These are phyloP conservation scores for Suillus spraguei DNA, from an alignment of 768 basidiomycete genomes.

Conservation along the genomic window DNA sequence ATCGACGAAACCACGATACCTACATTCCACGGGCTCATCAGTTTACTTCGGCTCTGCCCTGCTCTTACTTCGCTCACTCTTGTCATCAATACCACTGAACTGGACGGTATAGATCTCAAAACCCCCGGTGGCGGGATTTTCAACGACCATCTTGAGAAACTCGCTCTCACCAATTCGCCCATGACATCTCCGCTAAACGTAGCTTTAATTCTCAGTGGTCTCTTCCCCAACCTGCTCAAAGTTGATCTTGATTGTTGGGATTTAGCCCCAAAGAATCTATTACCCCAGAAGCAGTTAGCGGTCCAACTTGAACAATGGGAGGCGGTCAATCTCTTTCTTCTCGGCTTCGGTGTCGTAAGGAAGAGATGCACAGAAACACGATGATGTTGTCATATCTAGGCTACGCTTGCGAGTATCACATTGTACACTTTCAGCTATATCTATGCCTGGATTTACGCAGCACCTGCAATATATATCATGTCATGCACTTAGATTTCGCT, in stretches of 20 bases:
- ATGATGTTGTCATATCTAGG: background rate
- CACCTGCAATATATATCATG: background rate
- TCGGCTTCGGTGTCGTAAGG: background rate
- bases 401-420: background rate
- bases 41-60: constrained; percentile 18
- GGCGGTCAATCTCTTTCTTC: background rate
- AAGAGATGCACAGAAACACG: background rate
- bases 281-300: constrained; percentile 1
- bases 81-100: constrained; percentile 20
- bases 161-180: constrained; percentile 26
- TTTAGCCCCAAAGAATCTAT: constrained; percentile 20
- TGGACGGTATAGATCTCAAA: background rate
- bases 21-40: constrained; percentile 20
- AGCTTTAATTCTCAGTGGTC: constrained; percentile 13
- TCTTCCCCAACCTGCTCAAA: constrained; percentile 22
- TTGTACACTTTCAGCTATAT: too few species aligned
- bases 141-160: background rate
- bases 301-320: background rate
- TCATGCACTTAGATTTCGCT: background rate
- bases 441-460: background rate
- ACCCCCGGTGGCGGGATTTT: background rate
- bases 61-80: constrained; percentile 20
- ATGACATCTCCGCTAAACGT: constrained; percentile 16
- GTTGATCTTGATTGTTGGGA: constrained; percentile 29
- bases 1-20: constrained; percentile 21